Base-by-base conservation (phyloP, 306 rosid species). In the Begonia loranthoides region DNA sequence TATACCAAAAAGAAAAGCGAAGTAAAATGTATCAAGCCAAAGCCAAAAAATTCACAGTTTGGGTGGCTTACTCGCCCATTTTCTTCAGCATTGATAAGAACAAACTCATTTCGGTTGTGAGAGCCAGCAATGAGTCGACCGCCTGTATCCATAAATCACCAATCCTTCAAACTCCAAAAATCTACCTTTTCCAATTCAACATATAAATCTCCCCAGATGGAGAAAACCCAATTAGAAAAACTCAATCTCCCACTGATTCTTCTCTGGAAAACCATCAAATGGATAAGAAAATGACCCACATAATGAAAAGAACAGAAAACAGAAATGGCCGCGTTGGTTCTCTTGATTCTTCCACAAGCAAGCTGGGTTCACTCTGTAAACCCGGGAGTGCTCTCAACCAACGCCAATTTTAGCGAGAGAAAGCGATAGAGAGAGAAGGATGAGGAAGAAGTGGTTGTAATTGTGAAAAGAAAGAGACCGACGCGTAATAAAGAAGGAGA, bases 51-150 rank as follows among this genome's bases (percentile, higher is more conserved):
- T n/a, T 1, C n/a, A 43, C n/a, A 43, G 47, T 10, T 43, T 43
- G 1, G 7, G 47, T 13, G 40, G 34, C 58, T 61, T 65, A 90
- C 99, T 84, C 92, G 65, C 54, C 73, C 84, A 78, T 60, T 75
- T 62, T 90, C 99, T 54, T 90, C 99, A 7, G 99, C 99, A 86
- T 90, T 90, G 87, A 90, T 90, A 47, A 90, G 83, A 40, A 90
- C 79, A 58, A 90, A 90, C 88, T 90, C 99, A 57, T 90, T 90
- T 75, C 99, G 67, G 66, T 90, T 86, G 61, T 90, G 99, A 57
- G 99, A 90, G 71, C 99, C 96, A 71, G 99, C 96, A 65, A 90
- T 58, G 71, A 90, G 95, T 59, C 88, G 63, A 51, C 99, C 99
- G 47, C 84, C 78, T 6, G 99, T 90, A 49, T 87, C 64, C 99